phyloP scores from a whole-genome alignment of 148 eudicot species.

The Amaranthus cruentus region DNA sequence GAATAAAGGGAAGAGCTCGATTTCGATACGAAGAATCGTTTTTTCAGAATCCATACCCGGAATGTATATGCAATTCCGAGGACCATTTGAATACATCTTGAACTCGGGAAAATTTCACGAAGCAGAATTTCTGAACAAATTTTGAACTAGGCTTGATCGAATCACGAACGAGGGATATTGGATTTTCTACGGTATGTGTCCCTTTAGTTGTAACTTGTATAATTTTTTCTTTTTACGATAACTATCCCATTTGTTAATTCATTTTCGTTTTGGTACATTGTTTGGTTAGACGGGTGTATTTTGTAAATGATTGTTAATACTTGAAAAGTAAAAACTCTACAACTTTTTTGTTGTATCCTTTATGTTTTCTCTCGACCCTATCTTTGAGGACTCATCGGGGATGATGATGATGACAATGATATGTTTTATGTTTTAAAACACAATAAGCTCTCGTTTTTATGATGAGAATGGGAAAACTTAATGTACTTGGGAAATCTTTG shows the following conservation, averaged over 20 bases:
- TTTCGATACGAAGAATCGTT: conserved; percentile 77
- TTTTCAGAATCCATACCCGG: conserved; percentile 83
- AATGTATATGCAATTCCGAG: conserved; percentile 61
- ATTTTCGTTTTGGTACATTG: not conserved
- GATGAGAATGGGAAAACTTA: too few relatives aligned
- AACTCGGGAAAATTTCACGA: not conserved
- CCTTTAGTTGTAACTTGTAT: conserved; percentile 6
- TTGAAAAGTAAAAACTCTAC: too few relatives aligned
- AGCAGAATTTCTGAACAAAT: not conserved
- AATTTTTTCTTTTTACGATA: not conserved
- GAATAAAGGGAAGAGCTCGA: conserved; percentile 78
- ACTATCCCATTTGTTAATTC: conserved; percentile 15
- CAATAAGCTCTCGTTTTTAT: too few relatives aligned
- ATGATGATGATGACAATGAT: too few relatives aligned
- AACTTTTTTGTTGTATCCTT: too few relatives aligned
- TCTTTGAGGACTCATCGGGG: too few relatives aligned
- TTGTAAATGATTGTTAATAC: conserved; percentile 10
- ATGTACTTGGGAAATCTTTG: too few relatives aligned
- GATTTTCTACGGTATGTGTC: not conserved
- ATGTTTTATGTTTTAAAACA: too few relatives aligned
- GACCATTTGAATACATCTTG: conserved; percentile 11
- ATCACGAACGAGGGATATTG: not conserved
- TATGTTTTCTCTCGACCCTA: too few relatives aligned
- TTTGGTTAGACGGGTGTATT: not conserved
- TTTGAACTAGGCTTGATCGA: not conserved